These are phyloP conservation scores for Vitis cinerea DNA, from an alignment of 164 flowering plant species.

Conservation along the genomic window DNA sequence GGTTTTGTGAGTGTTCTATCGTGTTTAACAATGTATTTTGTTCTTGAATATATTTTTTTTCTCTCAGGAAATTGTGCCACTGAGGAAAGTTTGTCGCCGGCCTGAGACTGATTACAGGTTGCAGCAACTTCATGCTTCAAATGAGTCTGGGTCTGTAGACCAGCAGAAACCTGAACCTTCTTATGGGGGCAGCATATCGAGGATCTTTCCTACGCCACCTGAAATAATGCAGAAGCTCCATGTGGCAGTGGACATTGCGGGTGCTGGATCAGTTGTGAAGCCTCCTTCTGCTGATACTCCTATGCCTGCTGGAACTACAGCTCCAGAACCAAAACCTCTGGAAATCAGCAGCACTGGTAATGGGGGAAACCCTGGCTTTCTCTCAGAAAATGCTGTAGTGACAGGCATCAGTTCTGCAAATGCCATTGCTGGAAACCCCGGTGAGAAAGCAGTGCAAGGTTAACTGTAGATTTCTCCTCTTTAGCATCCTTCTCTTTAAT, in stretches of 20 bases:
- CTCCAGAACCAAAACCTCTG: conserved; percentile 11
- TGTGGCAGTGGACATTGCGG: conserved; percentile 1
- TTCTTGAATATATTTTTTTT: not conserved
- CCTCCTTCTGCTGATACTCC: conserved; percentile 8
- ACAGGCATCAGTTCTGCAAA: conserved; percentile 2
- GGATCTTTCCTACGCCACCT: conserved; percentile 15
- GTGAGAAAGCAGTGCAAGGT: conserved; percentile 5
- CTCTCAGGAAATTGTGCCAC: conserved; percentile 81
- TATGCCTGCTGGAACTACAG: conserved; percentile 1
- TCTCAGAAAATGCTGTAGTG: conserved; percentile 4
- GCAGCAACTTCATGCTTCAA: conserved; percentile 70
- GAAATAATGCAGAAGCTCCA: conserved; percentile 25
- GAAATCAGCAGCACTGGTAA: conserved; percentile 11
- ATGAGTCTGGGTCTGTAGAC: conserved; percentile 32
- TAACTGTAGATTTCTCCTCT: not conserved
- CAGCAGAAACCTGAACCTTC: conserved; percentile 33
- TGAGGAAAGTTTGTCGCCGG: conserved; percentile 88
- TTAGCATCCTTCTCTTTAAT: too few species aligned
- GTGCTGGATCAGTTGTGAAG: too few species aligned
- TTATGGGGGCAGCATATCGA: conserved; percentile 15
- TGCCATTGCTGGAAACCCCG: not conserved
- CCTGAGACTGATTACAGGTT: conserved; percentile 92
- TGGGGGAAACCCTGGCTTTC: conserved; percentile 13
- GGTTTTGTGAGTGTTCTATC: not conserved
- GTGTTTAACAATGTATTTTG: too few species aligned